These are phyloP conservation scores for Cladosporium velox DNA, from an alignment of 2,329 filamentous ascomycete genomes.

Conservation along the genomic window DNA sequence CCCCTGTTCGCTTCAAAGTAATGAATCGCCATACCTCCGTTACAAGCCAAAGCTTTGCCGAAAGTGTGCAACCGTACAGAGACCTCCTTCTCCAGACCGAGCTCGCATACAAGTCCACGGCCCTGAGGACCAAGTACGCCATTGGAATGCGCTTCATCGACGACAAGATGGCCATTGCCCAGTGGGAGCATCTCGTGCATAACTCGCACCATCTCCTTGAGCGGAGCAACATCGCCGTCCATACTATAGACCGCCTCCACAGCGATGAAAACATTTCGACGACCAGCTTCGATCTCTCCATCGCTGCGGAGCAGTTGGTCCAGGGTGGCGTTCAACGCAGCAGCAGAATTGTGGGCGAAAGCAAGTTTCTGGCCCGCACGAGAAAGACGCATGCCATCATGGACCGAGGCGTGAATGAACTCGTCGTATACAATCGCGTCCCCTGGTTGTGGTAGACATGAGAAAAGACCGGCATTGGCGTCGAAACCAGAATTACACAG, in stretches of 20 bases:
- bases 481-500: constrained; percentile 61
- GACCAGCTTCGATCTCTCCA: constrained; percentile 39
- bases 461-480: constrained; percentile 52
- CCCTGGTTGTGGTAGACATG: constrained; percentile 49
- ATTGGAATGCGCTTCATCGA: constrained; percentile 70
- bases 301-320: constrained; percentile 35
- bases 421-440: constrained; percentile 69
- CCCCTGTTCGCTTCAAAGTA: too few relatives aligned
- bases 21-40: constrained; percentile 60
- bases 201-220: constrained; percentile 60
- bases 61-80: constrained; percentile 66
- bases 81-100: constrained; percentile 58
- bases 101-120: constrained; percentile 58
- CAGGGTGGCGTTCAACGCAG: constrained; percentile 37
- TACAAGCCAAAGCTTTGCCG: constrained; percentile 67
- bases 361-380: constrained; percentile 52
- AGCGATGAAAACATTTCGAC: constrained; percentile 64
- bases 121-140: constrained; percentile 61
- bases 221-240: constrained; percentile 73
- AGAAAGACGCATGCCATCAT: constrained; percentile 72
- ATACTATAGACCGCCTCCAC: constrained; percentile 78
- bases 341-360: constrained; percentile 62
- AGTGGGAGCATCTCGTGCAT: constrained; percentile 58
- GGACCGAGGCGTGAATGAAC: constrained; percentile 74
- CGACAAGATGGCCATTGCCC: constrained; percentile 63